Conservation (phyloP, 768 basidiomycete genomes). For the Tricholoma hemisulphureum region DNA sequence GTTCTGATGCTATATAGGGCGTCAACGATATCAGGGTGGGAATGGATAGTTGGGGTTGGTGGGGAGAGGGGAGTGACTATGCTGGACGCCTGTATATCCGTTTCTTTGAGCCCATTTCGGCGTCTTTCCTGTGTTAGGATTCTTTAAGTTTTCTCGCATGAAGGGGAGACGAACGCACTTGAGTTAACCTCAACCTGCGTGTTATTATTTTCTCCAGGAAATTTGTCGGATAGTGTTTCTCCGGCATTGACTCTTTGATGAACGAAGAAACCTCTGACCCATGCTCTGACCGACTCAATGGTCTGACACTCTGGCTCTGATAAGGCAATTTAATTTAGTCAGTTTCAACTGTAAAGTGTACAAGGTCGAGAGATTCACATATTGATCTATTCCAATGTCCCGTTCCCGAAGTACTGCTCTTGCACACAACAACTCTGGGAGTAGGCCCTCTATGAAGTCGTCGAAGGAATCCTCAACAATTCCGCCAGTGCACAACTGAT, state of each 20-base stretch:
- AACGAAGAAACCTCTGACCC: slow-evolving; percentile 37
- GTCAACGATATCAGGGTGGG: slow-evolving; percentile 41
- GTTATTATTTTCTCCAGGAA: slow-evolving; percentile 33
- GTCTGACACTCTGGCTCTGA: slow-evolving; percentile 32
- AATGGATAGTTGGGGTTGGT: slow-evolving; percentile 22
- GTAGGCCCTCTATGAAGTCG: slow-evolving; percentile 27
- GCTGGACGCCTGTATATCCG: slow-evolving; percentile 18
- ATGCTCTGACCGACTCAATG: slow-evolving; percentile 32
- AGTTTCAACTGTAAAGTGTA: neutral
- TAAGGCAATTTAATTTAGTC: neutral
- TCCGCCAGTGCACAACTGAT: slow-evolving; percentile 17
- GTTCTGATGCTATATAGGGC: slow-evolving; percentile 55
- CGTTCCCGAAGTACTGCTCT: slow-evolving; percentile 20
- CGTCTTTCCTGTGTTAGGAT: slow-evolving; percentile 31
- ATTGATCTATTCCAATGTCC: slow-evolving; percentile 22
- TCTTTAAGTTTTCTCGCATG: slow-evolving; percentile 1
- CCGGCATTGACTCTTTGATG: slow-evolving; percentile 3
- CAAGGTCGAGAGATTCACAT: slow-evolving; percentile 12
- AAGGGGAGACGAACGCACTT: slow-evolving; percentile 26
- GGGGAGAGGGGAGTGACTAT: slow-evolving; percentile 37
- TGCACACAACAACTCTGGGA: slow-evolving; percentile 27
- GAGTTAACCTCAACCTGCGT: slow-evolving; percentile 48
- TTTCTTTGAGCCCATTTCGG: slow-evolving; percentile 19
- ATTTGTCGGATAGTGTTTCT: slow-evolving; percentile 9
- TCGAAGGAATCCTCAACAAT: slow-evolving; percentile 25